A percentile compares a stretch with the other conserved stretches of the same genome.
Conservation (phyloP, 1,284 basidiomycete species). For the Melampsora americana region DNA sequence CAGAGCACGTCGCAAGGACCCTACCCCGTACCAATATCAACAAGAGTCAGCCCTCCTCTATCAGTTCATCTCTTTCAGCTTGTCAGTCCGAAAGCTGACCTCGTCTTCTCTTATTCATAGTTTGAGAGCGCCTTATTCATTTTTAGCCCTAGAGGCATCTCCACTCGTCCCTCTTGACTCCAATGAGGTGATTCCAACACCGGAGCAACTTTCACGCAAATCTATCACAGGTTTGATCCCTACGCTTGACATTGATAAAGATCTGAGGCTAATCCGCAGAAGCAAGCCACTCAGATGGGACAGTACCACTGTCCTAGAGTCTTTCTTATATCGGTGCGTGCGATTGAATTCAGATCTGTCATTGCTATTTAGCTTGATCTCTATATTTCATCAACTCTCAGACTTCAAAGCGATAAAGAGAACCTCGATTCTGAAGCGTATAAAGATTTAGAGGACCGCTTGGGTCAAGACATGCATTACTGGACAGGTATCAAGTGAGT, state of each 20-base stretch:
- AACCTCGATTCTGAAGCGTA: slow-evolving; percentile 21
- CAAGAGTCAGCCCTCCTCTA: background rate
- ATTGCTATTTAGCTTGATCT: background rate
- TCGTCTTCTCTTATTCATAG: background rate
- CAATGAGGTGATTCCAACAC: slow-evolving; percentile 17
- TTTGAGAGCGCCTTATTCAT: slow-evolving; percentile 2
- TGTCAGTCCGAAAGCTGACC: background rate
- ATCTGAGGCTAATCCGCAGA: slow-evolving; percentile 25
- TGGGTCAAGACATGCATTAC: slow-evolving; percentile 19
- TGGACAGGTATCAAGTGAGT: slow-evolving; percentile 21
- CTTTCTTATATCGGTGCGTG: slow-evolving; percentile 37
- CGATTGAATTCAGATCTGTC: too few relatives aligned
- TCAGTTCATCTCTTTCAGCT: background rate
- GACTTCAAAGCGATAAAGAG: slow-evolving; percentile 25
- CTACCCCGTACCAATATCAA: background rate
- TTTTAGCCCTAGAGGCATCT: slow-evolving; percentile 24
- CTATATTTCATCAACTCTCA: slow-evolving; percentile 1
- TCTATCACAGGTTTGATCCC: slow-evolving; percentile 23
- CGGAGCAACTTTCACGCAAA: slow-evolving; percentile 18
- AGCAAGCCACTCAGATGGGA: slow-evolving; percentile 36
- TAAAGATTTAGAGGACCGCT: slow-evolving; percentile 17
- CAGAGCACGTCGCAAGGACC: background rate
- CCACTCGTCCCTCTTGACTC: background rate
- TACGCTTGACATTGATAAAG: slow-evolving; percentile 20
- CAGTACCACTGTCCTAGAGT: slow-evolving; percentile 21